Evolutionary conservation across 2,329 filamentous ascomycete genomes (phyloP).

Genomic region (Colletotrichum siamense): DNA sequence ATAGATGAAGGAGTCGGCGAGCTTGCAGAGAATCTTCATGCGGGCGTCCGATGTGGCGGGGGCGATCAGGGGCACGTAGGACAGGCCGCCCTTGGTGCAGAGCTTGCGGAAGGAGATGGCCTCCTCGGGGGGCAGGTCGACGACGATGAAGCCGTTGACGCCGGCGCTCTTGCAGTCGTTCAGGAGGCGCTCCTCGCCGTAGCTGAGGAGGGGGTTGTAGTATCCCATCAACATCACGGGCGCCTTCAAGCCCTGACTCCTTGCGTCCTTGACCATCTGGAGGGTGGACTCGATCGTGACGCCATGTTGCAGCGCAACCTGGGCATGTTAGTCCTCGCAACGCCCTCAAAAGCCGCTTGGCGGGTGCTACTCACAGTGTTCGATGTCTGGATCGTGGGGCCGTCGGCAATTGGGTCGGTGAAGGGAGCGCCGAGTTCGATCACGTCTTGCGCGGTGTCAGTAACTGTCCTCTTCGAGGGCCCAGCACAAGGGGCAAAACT

Average conservation of each 20-base stretch:
- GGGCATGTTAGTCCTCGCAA: conserved; percentile 3
- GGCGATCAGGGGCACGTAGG: conserved; percentile 96
- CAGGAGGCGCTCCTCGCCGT: conserved; percentile 90
- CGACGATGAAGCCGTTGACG: conserved; percentile 96
- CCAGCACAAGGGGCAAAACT: conserved; percentile 28
- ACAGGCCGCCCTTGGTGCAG: conserved; percentile 81
- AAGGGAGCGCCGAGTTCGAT: conserved; percentile 97
- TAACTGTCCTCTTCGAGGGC: background rate
- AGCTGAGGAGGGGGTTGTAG: conserved; percentile 94
- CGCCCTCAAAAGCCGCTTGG: background rate
- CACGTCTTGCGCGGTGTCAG: conserved; percentile 64
- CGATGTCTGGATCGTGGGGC: conserved; percentile 93
- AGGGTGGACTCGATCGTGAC: conserved; percentile 83
- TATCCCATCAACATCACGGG: conserved; percentile 98
- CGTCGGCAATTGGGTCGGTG: conserved; percentile 97
- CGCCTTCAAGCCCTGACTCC: conserved; percentile 76
- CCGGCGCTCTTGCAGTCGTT: conserved; percentile 83
- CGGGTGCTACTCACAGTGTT: conserved; percentile 71
- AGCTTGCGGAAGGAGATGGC: conserved; percentile 88
- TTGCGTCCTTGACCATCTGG: conserved; percentile 82
- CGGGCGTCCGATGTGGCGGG: conserved; percentile 90
- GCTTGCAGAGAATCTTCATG: conserved; percentile 95
- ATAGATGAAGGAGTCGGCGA: conserved; percentile 98
- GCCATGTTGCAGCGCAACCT: conserved; percentile 81
- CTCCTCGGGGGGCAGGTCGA: conserved; percentile 95